A percentile compares a stretch with the other conserved stretches of the same genome.
phyloP scores from a whole-genome alignment of 2,329 filamentous ascomycete genomes.

The Cercospora citrullina region DNA sequence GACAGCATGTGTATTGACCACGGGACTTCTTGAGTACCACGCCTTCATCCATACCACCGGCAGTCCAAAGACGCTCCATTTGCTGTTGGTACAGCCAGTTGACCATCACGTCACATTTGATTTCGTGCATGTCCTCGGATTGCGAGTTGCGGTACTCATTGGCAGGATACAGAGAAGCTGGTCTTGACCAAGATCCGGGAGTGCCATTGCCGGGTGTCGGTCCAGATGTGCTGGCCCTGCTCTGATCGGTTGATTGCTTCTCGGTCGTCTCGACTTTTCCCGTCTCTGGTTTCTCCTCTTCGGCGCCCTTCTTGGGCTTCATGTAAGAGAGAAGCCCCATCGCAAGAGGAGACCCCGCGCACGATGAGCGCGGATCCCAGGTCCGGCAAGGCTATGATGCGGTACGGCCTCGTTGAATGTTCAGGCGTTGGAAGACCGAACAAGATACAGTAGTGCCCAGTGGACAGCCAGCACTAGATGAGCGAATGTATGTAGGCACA shows the following conservation, averaged over 20 bases:
- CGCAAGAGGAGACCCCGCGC: background rate
- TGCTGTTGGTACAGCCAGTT: conserved; percentile 65
- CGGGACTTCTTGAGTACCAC: conserved; percentile 56
- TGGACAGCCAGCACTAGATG: background rate
- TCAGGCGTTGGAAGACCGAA: background rate
- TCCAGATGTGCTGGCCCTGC: conserved; percentile 12
- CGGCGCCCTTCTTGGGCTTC: conserved; percentile 26
- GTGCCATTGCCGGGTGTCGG: conserved; percentile 30
- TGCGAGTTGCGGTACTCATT: conserved; percentile 43
- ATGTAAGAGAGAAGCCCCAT: conserved; percentile 33
- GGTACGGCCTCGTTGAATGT: background rate
- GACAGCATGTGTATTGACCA: conserved; percentile 55
- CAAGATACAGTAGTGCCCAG: background rate
- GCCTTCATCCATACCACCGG: conserved; percentile 52
- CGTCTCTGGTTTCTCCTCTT: conserved; percentile 16
- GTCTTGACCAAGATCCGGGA: conserved; percentile 37
- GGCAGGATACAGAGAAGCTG: conserved; percentile 39
- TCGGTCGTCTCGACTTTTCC: conserved; percentile 24
- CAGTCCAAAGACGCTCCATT: conserved; percentile 56
- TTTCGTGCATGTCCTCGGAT: conserved; percentile 51
- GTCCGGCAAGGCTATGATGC: background rate
- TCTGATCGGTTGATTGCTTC: conserved; percentile 15
- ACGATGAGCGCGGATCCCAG: background rate
- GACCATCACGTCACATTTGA: conserved; percentile 63
- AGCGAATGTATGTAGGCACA: conserved; percentile 27